These are phyloP conservation scores for Aspergillus sclerotioniger DNA, from an alignment of 495 filamentous ascomycete genomes.

Conservation along the genomic window DNA sequence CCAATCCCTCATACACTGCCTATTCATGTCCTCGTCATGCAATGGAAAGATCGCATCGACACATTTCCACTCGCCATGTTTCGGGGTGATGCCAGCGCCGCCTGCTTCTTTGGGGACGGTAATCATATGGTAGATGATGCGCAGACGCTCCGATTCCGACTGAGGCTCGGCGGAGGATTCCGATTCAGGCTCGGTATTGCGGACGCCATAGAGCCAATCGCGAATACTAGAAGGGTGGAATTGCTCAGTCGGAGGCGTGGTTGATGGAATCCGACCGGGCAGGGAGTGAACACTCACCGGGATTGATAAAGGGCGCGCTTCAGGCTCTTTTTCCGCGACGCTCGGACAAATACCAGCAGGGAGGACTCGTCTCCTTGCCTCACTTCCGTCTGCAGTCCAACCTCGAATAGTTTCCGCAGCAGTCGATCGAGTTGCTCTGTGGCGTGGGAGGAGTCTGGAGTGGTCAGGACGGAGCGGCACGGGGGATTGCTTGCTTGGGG, in stretches of 20 bases:
- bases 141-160: conserved; percentile 82
- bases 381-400: conserved; percentile 82
- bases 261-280: not conserved
- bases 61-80: conserved; percentile 78
- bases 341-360: conserved; percentile 78
- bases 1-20: conserved; percentile 87
- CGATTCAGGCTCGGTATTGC: conserved; percentile 67
- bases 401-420: conserved; percentile 63
- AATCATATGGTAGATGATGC: conserved; percentile 83
- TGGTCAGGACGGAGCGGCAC: conserved; percentile 9
- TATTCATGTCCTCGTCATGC: conserved; percentile 86
- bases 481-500: not conserved
- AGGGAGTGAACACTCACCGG: conserved; percentile 39
- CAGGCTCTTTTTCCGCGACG: conserved; percentile 44
- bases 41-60: conserved; percentile 84
- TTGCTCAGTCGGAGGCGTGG: not conserved
- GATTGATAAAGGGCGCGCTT: conserved; percentile 63
- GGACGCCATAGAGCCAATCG: conserved; percentile 94
- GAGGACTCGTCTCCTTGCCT: conserved; percentile 74
- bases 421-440: conserved; percentile 72
- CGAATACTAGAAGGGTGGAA: conserved; percentile 58
- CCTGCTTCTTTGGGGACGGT: conserved; percentile 77
- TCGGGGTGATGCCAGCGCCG: conserved; percentile 84
- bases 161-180: conserved; percentile 68
- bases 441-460: conserved; percentile 63